phyloP scores from a whole-genome alignment of 2,329 filamentous ascomycete genomes.

The Monosporascus sp. region DNA sequence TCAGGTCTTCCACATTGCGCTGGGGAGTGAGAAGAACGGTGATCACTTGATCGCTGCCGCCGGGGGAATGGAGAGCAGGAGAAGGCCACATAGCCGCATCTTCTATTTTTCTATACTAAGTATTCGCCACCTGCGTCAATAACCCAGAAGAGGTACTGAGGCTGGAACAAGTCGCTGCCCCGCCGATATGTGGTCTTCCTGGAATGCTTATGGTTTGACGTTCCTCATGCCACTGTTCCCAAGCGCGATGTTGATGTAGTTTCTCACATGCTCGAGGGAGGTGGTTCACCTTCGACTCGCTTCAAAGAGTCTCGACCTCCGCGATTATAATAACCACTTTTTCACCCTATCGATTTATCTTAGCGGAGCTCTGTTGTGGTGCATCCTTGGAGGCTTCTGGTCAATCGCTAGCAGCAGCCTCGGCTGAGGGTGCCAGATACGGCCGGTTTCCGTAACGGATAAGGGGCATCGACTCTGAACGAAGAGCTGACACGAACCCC shows the following conservation, averaged over 20 bases:
- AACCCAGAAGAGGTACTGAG: not conserved
- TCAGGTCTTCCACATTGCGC: not conserved
- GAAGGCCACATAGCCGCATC: not conserved
- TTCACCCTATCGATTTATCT: not conserved
- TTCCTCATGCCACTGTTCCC: not conserved
- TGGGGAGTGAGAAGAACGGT: not conserved
- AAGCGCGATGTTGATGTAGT: not conserved
- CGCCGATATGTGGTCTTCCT: not conserved
- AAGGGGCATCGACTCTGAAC: not conserved
- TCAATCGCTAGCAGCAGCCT: not conserved
- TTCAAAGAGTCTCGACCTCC: not conserved
- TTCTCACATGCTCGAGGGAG: not conserved
- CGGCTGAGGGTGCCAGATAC: not conserved
- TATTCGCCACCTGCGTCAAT: not conserved
- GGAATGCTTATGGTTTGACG: not conserved
- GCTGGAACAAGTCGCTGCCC: not conserved
- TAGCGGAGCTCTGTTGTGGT: not conserved
- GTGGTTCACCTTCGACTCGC: not conserved
- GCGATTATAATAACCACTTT: not conserved
- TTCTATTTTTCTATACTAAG: not conserved
- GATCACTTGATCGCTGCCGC: not conserved
- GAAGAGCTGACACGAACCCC: not conserved
- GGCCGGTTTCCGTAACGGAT: not conserved
- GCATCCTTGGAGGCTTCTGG: not conserved
- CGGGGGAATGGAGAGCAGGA: not conserved